Evolutionary conservation across 768 basidiomycete genomes (phyloP), one percentile per base, ranked within the genome.

Genomic region (Leccinum fibrillosum): DNA sequence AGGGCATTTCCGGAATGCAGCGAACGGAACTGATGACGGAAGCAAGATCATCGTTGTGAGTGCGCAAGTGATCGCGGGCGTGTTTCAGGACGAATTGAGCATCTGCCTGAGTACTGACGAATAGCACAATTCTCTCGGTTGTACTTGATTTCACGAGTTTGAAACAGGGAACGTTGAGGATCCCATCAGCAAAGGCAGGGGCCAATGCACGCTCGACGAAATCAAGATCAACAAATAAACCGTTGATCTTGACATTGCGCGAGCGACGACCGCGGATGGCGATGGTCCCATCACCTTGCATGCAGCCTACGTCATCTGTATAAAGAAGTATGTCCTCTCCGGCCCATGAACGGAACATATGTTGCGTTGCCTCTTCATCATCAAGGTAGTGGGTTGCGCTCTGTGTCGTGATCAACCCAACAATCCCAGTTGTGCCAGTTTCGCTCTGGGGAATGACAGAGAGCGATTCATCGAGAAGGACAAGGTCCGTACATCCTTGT

Each of bases 221-320:
- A 42, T 62, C 61, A n/a, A 62, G 61, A 42, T 63, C 61, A 4
- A 62, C 61, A 35, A 62, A 62, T 9, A 62, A 9, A 15, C 55
- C 61, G 34, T 63, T 63, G 48, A 58, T 53, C 52, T 63, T 62
- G 52, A 62, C 56, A n/a, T 49, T 62, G 39, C 61, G 61, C 34
- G 61, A 63, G 26, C 56, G 53, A 47, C 61, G 61, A 28, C 61
- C 61, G 9, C 56, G 61, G 12, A 62, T 62, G 5, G 34, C 17
- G 15, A 62, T 58, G 32, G 61, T 62, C 6, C 61, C 61, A 23
- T 62, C 61, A 9, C 23, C 61, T 34, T 63, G 61, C 61, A 62
- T 62, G 61, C 55, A 63, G 13, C 61, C 61, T 26, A 62, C 28
- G 42, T 62, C 61, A 21, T 63, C 52, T 5, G 61, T 62, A 35